These are phyloP conservation scores for Scutellaria galericulata DNA, from an alignment of 257 asterid species.

Conservation along the genomic window DNA sequence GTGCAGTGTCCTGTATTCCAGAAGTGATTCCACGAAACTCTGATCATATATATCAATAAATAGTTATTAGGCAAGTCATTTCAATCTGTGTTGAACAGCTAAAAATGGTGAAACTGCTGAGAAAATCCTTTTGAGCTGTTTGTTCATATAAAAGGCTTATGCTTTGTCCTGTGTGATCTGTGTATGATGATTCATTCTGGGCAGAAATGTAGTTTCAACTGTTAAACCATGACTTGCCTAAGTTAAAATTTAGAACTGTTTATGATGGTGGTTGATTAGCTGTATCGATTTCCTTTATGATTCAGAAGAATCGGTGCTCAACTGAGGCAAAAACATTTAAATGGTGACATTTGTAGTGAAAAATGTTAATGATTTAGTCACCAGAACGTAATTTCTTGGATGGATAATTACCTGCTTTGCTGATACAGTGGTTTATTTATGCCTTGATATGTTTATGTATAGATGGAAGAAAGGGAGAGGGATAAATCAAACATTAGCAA, in stretches of 20 bases:
- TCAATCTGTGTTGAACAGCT: neutral
- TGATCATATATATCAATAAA: neutral
- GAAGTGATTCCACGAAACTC: neutral
- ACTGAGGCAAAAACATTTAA: neutral
- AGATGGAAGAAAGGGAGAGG: constrained; percentile 93
- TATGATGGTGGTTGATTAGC: constrained; percentile 2
- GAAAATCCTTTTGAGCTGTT: constrained; percentile 5
- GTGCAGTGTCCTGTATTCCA: neutral
- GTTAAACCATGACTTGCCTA: neutral
- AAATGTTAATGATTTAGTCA: neutral
- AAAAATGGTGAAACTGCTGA: neutral
- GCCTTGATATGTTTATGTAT: constrained; percentile 19
- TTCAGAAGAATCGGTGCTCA: neutral
- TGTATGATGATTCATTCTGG: neutral
- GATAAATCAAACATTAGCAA: constrained; percentile 62
- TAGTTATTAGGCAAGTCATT: neutral
- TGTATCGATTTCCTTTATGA: neutral
- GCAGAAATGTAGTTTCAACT: neutral
- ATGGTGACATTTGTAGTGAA: neutral
- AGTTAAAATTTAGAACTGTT: neutral
- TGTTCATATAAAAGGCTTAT: neutral
- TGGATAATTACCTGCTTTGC: neutral
- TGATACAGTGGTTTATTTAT: constrained; percentile 1
- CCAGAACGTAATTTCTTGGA: neutral
- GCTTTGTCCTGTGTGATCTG: neutral